These are phyloP conservation scores for Starmerella riodocensis DNA, from an alignment of 805 yeast genomes.

Conservation along the genomic window DNA sequence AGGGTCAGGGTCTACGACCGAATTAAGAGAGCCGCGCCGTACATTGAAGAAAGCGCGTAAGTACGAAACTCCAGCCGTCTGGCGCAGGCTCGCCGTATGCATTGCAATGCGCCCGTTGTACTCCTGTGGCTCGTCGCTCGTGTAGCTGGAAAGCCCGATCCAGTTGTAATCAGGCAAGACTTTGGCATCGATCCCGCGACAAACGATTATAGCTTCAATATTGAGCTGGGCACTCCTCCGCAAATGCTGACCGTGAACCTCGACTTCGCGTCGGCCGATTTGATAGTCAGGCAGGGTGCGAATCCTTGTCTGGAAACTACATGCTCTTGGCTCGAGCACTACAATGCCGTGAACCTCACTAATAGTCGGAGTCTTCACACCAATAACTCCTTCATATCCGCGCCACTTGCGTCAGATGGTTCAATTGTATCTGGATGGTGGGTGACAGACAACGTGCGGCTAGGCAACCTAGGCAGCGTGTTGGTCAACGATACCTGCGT, in stretches of 20 bases:
- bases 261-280: slow-evolving; percentile 17
- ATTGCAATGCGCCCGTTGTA: too few species aligned
- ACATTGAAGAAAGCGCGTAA: too few species aligned
- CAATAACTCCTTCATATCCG: slow-evolving; percentile 1
- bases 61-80: too few species aligned
- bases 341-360: slow-evolving; percentile 1
- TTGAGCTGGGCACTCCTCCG: slow-evolving; percentile 14
- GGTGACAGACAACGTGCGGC: slow-evolving; percentile 8
- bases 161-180: slow-evolving; percentile 2
- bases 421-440: slow-evolving; percentile 6
- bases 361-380: background rate
- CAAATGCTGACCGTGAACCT: slow-evolving; percentile 9
- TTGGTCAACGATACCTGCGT: background rate
- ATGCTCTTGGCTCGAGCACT: slow-evolving; percentile 1
- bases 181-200: slow-evolving; percentile 3
- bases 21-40: too few species aligned
- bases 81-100: too few species aligned
- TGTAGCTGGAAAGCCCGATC: background rate
- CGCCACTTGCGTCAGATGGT: slow-evolving; percentile 9
- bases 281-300: slow-evolving; percentile 6
- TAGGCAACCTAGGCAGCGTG: background rate
- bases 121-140: background rate
- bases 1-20: too few species aligned
- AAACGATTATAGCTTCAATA: slow-evolving; percentile 3
- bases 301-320: slow-evolving; percentile 1